These are phyloP conservation scores for Neurospora terricola DNA, from an alignment of 495 filamentous ascomycete genomes.

Conservation along the genomic window DNA sequence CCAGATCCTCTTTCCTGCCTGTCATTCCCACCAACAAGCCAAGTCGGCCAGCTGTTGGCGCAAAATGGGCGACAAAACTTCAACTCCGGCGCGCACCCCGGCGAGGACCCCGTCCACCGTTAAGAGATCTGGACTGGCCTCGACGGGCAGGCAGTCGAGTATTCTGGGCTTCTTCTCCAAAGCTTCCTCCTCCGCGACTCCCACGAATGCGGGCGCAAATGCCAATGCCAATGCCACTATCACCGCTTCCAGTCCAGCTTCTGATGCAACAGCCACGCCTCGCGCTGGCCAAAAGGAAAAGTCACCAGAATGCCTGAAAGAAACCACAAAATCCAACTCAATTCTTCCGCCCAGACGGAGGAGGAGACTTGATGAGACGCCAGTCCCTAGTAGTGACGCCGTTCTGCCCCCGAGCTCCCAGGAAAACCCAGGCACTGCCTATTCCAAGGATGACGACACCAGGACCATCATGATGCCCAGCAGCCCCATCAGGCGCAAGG, in stretches of 20 bases:
- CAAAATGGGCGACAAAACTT: conserved; percentile 22
- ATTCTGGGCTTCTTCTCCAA: conserved; percentile 85
- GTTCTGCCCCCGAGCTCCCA: conserved; percentile 47
- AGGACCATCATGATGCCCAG: conserved; percentile 37
- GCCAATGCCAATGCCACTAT: conserved; percentile 13
- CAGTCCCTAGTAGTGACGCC: conserved; percentile 74
- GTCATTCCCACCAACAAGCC: not conserved
- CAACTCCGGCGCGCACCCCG: conserved; percentile 26
- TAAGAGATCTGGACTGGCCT: conserved; percentile 28
- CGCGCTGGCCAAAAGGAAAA: conserved; percentile 12
- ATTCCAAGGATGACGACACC: conserved; percentile 8
- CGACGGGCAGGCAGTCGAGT: conserved; percentile 59
- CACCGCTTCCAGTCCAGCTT: conserved; percentile 17
- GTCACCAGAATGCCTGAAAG: conserved; percentile 30
- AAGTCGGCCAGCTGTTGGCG: not conserved
- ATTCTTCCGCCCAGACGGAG: conserved; percentile 15
- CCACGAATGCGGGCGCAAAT: conserved; percentile 17
- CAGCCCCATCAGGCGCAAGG: conserved; percentile 52
- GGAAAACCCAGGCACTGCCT: conserved; percentile 29
- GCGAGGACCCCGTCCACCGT: conserved; percentile 31
- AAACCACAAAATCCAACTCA: conserved; percentile 37
- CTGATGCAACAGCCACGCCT: conserved; percentile 9
- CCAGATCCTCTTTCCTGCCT: not conserved
- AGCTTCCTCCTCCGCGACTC: conserved; percentile 25
- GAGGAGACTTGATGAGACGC: conserved; percentile 46